Evolutionary conservation across 176 grass and related monocot genomes (phyloP).

Genomic region (Otatea glauca): DNA sequence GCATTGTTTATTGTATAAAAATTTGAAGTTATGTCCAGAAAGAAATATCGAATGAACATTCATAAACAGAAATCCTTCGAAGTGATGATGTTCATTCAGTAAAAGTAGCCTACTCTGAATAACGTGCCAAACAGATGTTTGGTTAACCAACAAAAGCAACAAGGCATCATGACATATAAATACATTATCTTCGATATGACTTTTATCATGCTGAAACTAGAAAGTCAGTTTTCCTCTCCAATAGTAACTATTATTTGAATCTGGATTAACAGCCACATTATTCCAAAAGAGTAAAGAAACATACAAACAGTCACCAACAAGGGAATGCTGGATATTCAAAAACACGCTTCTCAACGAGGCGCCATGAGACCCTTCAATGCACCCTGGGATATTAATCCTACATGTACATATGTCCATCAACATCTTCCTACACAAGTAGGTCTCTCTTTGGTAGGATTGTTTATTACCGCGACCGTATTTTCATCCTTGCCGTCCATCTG

Average conservation of each 20-base stretch:
- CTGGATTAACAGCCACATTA: neutral
- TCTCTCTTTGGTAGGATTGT: neutral
- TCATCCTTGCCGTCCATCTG: neutral
- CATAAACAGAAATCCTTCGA: neutral
- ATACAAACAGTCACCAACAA: neutral
- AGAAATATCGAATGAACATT: neutral
- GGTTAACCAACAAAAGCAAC: neutral
- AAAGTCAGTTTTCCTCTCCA: neutral
- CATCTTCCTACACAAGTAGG: neutral
- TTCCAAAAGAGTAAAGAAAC: neutral
- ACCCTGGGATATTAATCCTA: neutral
- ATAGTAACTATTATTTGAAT: neutral
- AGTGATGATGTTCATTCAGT: neutral
- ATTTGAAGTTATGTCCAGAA: neutral
- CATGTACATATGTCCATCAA: neutral
- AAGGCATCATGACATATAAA: neutral
- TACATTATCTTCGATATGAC: neutral
- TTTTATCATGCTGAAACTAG: neutral
- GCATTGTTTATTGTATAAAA: neutral
- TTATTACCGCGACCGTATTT: neutral
- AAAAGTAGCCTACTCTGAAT: constrained; percentile 12
- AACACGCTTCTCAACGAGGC: neutral
- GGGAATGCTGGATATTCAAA: neutral
- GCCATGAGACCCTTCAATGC: constrained; percentile 14
- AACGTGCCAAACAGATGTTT: neutral